A percentile compares a stretch with the other conserved stretches of the same genome.
These are phyloP conservation scores for Boletus rufocinnamomeus DNA, from an alignment of 768 basidiomycete species.

Conservation along the genomic window DNA sequence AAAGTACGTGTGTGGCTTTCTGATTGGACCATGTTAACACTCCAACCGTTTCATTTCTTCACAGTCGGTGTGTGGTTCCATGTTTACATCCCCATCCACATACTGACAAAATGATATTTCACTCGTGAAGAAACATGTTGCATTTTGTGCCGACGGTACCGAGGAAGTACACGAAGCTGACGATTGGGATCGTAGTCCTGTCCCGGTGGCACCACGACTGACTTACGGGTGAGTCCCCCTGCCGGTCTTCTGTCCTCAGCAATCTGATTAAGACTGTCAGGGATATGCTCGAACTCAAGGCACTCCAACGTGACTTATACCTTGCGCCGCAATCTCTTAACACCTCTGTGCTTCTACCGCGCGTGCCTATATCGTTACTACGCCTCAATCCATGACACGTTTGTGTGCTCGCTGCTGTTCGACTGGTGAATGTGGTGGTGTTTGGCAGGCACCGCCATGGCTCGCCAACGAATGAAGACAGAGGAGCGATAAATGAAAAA, in stretches of 20 bases:
- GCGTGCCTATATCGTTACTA: conserved; percentile 64
- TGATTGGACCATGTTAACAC: not conserved
- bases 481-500: not conserved
- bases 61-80: conserved; percentile 15
- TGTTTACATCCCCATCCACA: not conserved
- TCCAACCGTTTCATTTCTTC: not conserved
- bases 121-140: conserved; percentile 52
- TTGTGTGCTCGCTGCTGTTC: not conserved
- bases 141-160: conserved; percentile 54
- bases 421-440: not conserved
- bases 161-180: conserved; percentile 68
- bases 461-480: not conserved
- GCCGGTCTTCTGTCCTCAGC: not conserved
- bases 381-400: conserved; percentile 46
- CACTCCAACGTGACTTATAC: conserved; percentile 65
- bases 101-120: conserved; percentile 1
- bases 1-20: conserved; percentile 16
- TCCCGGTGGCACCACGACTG: conserved; percentile 60
- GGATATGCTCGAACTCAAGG: conserved; percentile 68
- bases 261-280: conserved; percentile 33
- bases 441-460: not conserved
- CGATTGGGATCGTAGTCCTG: conserved; percentile 79
- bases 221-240: conserved; percentile 63
- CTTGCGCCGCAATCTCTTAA: conserved; percentile 53
- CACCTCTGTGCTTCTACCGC: conserved; percentile 43